Conservation (phyloP, 441 rosid species). For the California macrophylla region DNA sequence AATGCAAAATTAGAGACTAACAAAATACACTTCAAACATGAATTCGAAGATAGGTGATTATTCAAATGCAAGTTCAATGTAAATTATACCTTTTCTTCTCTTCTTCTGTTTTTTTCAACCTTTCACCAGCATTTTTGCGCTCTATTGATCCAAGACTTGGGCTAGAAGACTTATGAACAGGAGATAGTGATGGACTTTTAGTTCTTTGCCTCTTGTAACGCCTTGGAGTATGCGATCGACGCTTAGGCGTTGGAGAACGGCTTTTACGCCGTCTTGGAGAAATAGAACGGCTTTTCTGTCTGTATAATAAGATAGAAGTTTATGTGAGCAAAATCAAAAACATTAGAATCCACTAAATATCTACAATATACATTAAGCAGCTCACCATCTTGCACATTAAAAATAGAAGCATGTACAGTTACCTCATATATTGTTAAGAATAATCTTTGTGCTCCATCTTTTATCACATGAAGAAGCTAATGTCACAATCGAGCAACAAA, state of each 20-base stretch:
- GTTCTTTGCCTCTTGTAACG: conserved; percentile 69
- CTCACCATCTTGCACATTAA: conserved; percentile 36
- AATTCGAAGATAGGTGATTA: neutral
- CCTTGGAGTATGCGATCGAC: conserved; percentile 59
- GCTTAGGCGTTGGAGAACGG: conserved; percentile 54
- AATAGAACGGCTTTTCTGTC: conserved; percentile 76
- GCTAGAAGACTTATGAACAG: conserved; percentile 46
- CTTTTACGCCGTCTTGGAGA: conserved; percentile 61
- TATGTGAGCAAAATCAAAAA: conserved; percentile 34
- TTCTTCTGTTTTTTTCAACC: conserved; percentile 68
- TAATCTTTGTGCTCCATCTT: conserved; percentile 78
- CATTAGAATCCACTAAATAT: conserved; percentile 19
- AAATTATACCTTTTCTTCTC: conserved; percentile 69
- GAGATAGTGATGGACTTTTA: conserved; percentile 66
- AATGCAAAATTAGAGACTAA: conserved; percentile 8
- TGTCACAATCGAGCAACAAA: conserved; percentile 74
- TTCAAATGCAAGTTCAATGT: neutral
- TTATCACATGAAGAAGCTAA: conserved; percentile 91
- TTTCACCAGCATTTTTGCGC: conserved; percentile 54
- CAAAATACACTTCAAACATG: neutral
- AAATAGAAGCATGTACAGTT: conserved; percentile 60
- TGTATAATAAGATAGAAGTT: conserved; percentile 35
- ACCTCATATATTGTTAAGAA: conserved; percentile 83
- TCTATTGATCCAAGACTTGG: conserved; percentile 59
- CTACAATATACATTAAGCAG: conserved; percentile 24